Percentiles rank a stretch among this genome's conserved stretches.
Conservation (phyloP, 352 stramenopile genomes). For the Phytophthora cajani region DNA sequence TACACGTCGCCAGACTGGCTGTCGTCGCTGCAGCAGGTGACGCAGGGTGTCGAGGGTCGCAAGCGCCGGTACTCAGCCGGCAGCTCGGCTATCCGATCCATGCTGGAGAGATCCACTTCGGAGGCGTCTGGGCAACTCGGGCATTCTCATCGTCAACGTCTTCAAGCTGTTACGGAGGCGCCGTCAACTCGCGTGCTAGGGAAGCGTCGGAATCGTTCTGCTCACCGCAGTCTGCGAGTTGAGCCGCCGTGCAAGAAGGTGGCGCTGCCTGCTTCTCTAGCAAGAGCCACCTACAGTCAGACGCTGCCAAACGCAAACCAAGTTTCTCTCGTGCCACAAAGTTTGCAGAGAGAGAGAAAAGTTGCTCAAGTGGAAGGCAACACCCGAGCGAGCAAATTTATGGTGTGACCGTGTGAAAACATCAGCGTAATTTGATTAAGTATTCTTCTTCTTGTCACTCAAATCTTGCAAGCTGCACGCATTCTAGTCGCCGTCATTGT, state of each 20-base stretch:
- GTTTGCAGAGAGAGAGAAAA: constrained; percentile 17
- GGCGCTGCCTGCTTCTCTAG: constrained; percentile 7
- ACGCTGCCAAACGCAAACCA: constrained; percentile 27
- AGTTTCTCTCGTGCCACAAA: constrained; percentile 11
- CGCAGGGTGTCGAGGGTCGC: constrained; percentile 21
- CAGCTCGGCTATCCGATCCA: constrained; percentile 30
- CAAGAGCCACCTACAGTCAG: not conserved
- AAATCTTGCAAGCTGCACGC: not conserved
- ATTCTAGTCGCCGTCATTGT: constrained; percentile 28
- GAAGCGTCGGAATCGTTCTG: constrained; percentile 28
- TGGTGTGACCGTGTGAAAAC: constrained; percentile 16
- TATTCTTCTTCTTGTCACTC: not conserved
- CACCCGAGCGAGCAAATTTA: constrained; percentile 45
- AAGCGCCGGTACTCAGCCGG: constrained; percentile 49
- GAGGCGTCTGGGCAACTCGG: not conserved
- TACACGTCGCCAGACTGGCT: constrained; percentile 77
- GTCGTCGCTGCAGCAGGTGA: constrained; percentile 63
- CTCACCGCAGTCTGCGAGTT: constrained; percentile 6
- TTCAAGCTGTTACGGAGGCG: constrained; percentile 18
- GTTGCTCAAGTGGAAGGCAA: constrained; percentile 65
- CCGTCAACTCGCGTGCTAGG: constrained; percentile 18
- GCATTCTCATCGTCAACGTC: constrained; percentile 18
- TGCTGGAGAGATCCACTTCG: constrained; percentile 28
- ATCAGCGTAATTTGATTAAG: constrained; percentile 3
- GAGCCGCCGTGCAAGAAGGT: constrained; percentile 31